A percentile compares a stretch with the other conserved stretches of the same genome.
Evolutionary conservation across 106 monocot genomes (phyloP).

Genomic region (Dendrobium nobile): DNA sequence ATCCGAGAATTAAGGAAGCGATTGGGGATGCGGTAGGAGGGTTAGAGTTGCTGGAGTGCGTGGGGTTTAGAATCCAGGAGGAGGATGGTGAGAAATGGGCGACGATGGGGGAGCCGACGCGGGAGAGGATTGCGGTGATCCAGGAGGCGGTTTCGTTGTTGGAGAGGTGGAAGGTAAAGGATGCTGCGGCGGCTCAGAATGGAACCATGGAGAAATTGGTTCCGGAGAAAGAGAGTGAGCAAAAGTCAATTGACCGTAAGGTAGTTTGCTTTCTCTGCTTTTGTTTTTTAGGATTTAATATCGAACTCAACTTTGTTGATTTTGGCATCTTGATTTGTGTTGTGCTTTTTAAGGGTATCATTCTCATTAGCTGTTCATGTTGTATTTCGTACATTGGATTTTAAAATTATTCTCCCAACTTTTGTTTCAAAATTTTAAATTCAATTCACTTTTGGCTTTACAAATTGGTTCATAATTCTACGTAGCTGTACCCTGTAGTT

Average conservation of each 20-base stretch:
- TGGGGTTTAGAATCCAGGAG: slow-evolving; percentile 62
- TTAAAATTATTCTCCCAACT: neutral
- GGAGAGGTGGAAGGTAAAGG: slow-evolving; percentile 37
- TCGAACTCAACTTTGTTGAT: neutral
- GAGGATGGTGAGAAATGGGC: slow-evolving; percentile 85
- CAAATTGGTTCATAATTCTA: neutral
- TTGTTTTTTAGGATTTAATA: neutral
- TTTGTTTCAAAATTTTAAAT: neutral
- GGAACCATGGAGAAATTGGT: neutral
- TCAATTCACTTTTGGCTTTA: neutral
- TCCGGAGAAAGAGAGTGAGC: slow-evolving; percentile 3
- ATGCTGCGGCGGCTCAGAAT: neutral
- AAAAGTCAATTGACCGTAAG: slow-evolving; percentile 49
- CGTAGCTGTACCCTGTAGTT: neutral
- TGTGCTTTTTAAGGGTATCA: neutral
- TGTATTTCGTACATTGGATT: neutral
- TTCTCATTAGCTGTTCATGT: neutral
- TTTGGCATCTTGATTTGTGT: neutral
- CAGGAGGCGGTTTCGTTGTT: slow-evolving; percentile 39
- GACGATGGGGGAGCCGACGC: slow-evolving; percentile 43
- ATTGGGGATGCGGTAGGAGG: slow-evolving; percentile 57
- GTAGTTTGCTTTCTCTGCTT: slow-evolving; percentile 17
- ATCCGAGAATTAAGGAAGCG: slow-evolving; percentile 84
- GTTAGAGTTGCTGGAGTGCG: slow-evolving; percentile 59
- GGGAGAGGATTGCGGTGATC: slow-evolving; percentile 39